A percentile compares a stretch with the other conserved stretches of the same genome.
Evolutionary conservation across 345 rosid species (phyloP).

Genomic region (Capsella bursapastoris): DNA sequence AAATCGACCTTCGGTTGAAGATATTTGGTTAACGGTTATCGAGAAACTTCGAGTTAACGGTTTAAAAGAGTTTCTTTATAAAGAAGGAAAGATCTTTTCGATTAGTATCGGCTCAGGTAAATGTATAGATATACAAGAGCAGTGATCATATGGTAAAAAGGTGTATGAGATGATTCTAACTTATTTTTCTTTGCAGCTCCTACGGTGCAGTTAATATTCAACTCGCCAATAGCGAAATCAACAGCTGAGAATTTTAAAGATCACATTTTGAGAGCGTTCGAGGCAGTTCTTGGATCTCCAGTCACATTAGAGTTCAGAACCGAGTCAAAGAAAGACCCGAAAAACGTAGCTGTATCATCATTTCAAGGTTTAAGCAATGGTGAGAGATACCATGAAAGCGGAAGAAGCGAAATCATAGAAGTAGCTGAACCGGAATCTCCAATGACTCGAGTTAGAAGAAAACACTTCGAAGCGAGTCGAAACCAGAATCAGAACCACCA

Average conservation of each 20-base stretch:
- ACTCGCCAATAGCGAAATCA: conserved; percentile 61
- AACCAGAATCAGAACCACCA: conserved; percentile 47
- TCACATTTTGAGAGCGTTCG: conserved; percentile 81
- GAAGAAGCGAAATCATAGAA: conserved; percentile 80
- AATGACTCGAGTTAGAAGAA: conserved; percentile 49
- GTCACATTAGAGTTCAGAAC: conserved; percentile 82
- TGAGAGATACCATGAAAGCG: conserved; percentile 17
- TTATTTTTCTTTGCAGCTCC: conserved; percentile 69
- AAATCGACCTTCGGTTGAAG: conserved; percentile 59
- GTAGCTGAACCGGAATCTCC: conserved; percentile 45
- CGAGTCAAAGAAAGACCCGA: conserved; percentile 53
- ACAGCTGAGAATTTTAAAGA: conserved; percentile 74
- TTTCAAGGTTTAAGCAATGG: conserved; percentile 11
- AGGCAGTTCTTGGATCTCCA: conserved; percentile 75
- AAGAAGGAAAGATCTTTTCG: conserved; percentile 82
- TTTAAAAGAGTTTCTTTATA: conserved; percentile 69
- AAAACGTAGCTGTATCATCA: conserved; percentile 43
- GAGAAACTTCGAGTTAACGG: conserved; percentile 58
- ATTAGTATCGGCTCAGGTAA: conserved; percentile 92
- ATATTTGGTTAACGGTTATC: conserved; percentile 86
- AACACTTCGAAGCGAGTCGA: conserved; percentile 51
- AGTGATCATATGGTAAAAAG: neutral
- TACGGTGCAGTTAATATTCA: conserved; percentile 74
- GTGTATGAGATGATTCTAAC: neutral
- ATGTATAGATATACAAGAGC: neutral